Conservation (phyloP, 1,284 basidiomycete genomes). For the Blastosporella zonata region DNA sequence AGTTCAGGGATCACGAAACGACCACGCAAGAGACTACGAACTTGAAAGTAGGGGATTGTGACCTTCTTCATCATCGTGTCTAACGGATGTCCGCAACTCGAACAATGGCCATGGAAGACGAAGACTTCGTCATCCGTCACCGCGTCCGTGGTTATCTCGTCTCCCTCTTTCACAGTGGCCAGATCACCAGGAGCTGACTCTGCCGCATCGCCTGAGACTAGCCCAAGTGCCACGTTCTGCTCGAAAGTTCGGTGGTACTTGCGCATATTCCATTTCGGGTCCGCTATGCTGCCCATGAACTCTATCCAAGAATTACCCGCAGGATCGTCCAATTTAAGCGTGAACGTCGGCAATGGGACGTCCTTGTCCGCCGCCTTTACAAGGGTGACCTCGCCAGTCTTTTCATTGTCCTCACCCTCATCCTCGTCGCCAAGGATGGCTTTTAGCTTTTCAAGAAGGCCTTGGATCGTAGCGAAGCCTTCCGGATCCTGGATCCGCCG, state of each 20-base stretch:
- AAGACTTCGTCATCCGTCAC: constrained; percentile 79
- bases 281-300: constrained; percentile 74
- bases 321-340: constrained; percentile 88
- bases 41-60: constrained; percentile 98
- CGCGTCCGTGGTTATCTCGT: constrained; percentile 15
- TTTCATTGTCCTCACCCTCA: background rate
- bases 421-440: constrained; percentile 63
- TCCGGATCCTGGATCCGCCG: constrained; percentile 82
- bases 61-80: constrained; percentile 97
- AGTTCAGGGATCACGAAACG: background rate
- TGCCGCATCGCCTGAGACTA: constrained; percentile 52
- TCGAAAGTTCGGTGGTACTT: constrained; percentile 82
- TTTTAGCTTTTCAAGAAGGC: constrained; percentile 66
- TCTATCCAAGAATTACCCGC: constrained; percentile 95
- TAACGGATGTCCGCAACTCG: constrained; percentile 81
- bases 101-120: constrained; percentile 87
- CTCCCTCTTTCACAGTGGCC: constrained; percentile 27
- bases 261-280: constrained; percentile 93
- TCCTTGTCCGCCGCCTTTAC: constrained; percentile 38
- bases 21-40: constrained; percentile 28
- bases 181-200: constrained; percentile 22
- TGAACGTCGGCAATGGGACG: constrained; percentile 70
- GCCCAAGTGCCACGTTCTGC: constrained; percentile 83
- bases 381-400: constrained; percentile 36
- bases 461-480: constrained; percentile 77